Percentiles rank a stretch among this genome's conserved stretches.
Conservation (phyloP, 441 rosid species). For the Biscutella laevigata region DNA sequence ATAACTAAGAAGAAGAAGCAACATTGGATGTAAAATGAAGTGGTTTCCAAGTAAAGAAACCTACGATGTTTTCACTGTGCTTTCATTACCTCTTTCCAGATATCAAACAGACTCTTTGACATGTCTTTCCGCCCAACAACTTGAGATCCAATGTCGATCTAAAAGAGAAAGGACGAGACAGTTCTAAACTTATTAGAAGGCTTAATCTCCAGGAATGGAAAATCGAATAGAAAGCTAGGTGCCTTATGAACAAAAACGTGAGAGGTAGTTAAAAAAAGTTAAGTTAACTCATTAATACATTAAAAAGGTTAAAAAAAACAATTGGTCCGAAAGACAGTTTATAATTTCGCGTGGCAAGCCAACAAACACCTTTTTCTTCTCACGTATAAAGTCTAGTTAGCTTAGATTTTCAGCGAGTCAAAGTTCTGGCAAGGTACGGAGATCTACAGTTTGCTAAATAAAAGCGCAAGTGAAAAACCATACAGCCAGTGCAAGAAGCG, state of each 20-base stretch:
- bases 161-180: constrained; percentile 25
- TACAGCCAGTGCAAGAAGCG: not conserved
- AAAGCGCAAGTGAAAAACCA: not conserved
- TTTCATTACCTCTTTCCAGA: constrained; percentile 88
- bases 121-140: constrained; percentile 89
- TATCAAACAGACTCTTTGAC: constrained; percentile 74
- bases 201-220: not conserved
- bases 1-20: constrained; percentile 45
- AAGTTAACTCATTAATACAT: not conserved
- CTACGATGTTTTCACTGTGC: not conserved
- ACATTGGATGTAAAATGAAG: constrained; percentile 1
- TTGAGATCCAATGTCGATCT: constrained; percentile 84
- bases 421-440: not conserved
- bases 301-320: not conserved
- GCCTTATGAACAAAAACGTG: not conserved
- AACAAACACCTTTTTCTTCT: not conserved
- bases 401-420: constrained; percentile 2
- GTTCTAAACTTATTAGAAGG: constrained; percentile 1
- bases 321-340: not conserved
- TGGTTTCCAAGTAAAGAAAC: not conserved
- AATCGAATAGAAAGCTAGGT: not conserved
- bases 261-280: too few species aligned
- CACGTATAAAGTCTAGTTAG: not conserved
- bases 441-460: not conserved
- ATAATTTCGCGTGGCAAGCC: constrained; percentile 4